Evolutionary conservation across 2,329 filamentous ascomycete species (phyloP).

Genomic region (Talaromyces funiculosus): DNA sequence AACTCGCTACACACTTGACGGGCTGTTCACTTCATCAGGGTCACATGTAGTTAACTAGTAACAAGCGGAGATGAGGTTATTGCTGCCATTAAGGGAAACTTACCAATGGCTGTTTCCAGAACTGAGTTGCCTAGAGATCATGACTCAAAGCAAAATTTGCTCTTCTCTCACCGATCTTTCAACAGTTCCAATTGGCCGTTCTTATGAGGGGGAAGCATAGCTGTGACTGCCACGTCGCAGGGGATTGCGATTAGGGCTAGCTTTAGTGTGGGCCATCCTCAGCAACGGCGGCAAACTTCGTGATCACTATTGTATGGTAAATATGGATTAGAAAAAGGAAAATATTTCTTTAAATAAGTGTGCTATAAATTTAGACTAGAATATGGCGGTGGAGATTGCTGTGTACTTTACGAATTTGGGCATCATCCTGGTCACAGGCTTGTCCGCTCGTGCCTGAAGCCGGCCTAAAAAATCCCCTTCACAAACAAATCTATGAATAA

Average conservation of each 20-base stretch:
- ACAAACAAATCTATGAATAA: neutral
- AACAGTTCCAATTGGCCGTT: neutral
- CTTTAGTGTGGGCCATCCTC: neutral
- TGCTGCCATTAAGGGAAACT: neutral
- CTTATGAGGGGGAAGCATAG: neutral
- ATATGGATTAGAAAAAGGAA: neutral
- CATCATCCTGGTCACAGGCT: neutral
- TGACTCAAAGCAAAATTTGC: neutral
- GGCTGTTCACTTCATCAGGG: neutral
- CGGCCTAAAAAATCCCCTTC: neutral
- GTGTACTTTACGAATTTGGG: neutral
- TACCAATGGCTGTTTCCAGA: neutral
- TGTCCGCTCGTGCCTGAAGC: neutral
- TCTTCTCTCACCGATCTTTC: constrained; percentile 2
- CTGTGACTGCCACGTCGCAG: constrained; percentile 5
- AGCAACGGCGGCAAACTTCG: neutral
- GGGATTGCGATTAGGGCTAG: constrained; percentile 4
- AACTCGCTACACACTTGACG: neutral
- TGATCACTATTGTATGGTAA: neutral
- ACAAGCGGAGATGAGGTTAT: neutral
- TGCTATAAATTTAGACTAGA: neutral
- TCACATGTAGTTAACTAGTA: neutral
- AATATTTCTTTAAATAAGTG: no score
- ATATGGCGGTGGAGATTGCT: neutral
- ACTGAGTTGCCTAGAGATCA: constrained; percentile 5